Percentiles rank a stretch among this genome's conserved stretches.
Conservation (phyloP, 768 basidiomycete genomes). For the Boletales sp. region DNA sequence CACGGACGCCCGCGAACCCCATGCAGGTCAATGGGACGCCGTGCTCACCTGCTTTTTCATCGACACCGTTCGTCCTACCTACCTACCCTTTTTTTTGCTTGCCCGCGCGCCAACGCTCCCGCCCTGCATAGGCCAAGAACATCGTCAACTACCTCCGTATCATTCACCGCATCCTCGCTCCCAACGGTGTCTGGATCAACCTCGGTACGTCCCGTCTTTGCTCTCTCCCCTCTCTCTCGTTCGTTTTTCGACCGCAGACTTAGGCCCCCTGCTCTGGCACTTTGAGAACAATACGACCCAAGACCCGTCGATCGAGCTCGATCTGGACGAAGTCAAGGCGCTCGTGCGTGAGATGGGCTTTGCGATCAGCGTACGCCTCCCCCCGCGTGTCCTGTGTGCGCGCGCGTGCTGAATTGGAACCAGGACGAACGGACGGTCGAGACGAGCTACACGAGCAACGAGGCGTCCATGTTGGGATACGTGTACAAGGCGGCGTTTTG, state of each 20-base stretch:
- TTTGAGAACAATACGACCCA: constrained; percentile 85
- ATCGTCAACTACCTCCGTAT: constrained; percentile 88
- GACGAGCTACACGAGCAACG: constrained; percentile 85
- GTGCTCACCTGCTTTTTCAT: constrained; percentile 96
- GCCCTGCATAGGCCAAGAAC: constrained; percentile 69
- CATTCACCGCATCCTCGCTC: constrained; percentile 77
- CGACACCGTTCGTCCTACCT: constrained; percentile 51
- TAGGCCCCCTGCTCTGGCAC: constrained; percentile 95
- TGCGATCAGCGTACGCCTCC: constrained; percentile 61
- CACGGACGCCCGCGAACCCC: constrained; percentile 54
- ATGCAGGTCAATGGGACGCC: constrained; percentile 81
- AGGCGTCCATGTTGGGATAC: constrained; percentile 78
- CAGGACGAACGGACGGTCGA: constrained; percentile 79
- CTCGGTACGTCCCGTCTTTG: constrained; percentile 47
- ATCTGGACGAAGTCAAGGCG: constrained; percentile 82
- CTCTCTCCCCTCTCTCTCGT: background rate
- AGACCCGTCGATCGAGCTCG: constrained; percentile 83
- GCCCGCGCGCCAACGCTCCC: too few species aligned
- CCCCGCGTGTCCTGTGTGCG: background rate
- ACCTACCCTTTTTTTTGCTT: too few species aligned
- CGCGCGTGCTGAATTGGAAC: background rate
- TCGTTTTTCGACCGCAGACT: background rate
- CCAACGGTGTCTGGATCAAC: constrained; percentile 92
- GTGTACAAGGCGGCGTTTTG: constrained; percentile 84
- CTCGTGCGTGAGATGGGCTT: constrained; percentile 78